Percentiles rank a stretch among this genome's conserved stretches.
Conservation (phyloP, 352 stramenopile genomes). For the Phytophthora megakarya region DNA sequence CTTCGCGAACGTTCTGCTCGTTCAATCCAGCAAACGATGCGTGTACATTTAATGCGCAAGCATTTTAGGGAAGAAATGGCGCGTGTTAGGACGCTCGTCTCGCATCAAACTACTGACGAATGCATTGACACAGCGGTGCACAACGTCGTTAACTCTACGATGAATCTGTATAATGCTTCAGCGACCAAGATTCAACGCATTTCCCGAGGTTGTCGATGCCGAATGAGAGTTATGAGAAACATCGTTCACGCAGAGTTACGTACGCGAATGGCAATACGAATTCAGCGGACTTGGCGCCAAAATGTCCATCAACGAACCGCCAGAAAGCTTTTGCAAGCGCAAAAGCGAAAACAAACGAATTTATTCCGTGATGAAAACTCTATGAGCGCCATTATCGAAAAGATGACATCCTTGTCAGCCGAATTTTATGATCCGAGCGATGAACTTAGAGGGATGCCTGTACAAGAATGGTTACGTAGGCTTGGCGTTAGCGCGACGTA, state of each 20-base stretch:
- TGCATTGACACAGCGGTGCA: conserved; percentile 37
- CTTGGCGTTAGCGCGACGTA: conserved; percentile 63
- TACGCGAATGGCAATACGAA: conserved; percentile 55
- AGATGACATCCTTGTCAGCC: conserved; percentile 31
- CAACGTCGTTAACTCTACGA: conserved; percentile 31
- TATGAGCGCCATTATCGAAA: conserved; percentile 42
- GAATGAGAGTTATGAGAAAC: conserved; percentile 34
- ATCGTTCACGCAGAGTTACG: conserved; percentile 49
- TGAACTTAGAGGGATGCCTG: conserved; percentile 55
- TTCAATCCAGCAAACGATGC: conserved; percentile 49
- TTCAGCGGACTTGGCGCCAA: conserved; percentile 68
- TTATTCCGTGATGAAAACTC: conserved; percentile 41
- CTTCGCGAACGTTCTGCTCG: conserved; percentile 47
- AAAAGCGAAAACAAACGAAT: conserved; percentile 59
- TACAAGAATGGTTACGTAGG: conserved; percentile 59
- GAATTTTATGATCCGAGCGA: conserved; percentile 61
- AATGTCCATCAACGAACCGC: conserved; percentile 57
- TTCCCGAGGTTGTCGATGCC: conserved; percentile 46
- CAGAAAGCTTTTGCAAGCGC: conserved; percentile 47
- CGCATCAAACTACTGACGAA: conserved; percentile 17
- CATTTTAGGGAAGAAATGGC: conserved; percentile 45
- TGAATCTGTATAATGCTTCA: conserved; percentile 44
- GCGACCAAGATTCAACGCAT: conserved; percentile 67
- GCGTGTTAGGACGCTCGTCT: conserved; percentile 38
- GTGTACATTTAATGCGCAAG: conserved; percentile 45